Base-by-base conservation (phyloP, 345 rosid genomes). In the Geranium brycei region DNA sequence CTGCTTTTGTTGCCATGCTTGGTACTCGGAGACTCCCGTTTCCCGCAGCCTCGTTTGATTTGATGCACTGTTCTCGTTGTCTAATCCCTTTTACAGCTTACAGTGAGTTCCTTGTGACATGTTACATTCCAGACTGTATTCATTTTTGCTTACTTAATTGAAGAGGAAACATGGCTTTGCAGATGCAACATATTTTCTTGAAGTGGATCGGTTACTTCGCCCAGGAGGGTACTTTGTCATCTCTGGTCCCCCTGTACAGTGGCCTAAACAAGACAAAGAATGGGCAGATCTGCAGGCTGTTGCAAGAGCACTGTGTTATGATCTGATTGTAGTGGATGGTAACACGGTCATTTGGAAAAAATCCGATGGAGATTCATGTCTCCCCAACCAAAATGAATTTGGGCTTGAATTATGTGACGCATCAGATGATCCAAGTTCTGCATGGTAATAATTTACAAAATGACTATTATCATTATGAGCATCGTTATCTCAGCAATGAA, bases 181-280 rank as follows among this genome's bases (percentile, higher is more conserved):
- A 91, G 97, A 95, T 88, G 92, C 95, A 61, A 81, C 95, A 61
- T 95, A 95, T 79, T 85, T 91, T 72, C 68, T 91, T 53, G 99
- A 91, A 79, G 99, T 95, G 64, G 92, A 91, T 80, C 79, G 93
- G 30, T 66, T 95, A 64, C 87, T 95, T 63, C 88, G 97, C 58
- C 92, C 96, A 28, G 99, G 92, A 60, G 99, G 99, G 55, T 91
- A 88, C 73, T 71, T 91, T 62, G 91, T 95, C 70, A 91, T 91
- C 70, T 95, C 99, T 68, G 99, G 99, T 10, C 99, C 99, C 64
- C 99, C 99, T 51, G 97, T 91, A 16, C 95, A 85, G 76, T 95
- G 95, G 99, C 81, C 96, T 69, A 95, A 91, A 76, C 97, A 87
- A 73, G 97, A 91, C 71, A 95, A 88, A 77, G 96, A 95, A 71